Base-by-base conservation (phyloP, 108 stramenopile species). In the Discostella stelligeroides region DNA sequence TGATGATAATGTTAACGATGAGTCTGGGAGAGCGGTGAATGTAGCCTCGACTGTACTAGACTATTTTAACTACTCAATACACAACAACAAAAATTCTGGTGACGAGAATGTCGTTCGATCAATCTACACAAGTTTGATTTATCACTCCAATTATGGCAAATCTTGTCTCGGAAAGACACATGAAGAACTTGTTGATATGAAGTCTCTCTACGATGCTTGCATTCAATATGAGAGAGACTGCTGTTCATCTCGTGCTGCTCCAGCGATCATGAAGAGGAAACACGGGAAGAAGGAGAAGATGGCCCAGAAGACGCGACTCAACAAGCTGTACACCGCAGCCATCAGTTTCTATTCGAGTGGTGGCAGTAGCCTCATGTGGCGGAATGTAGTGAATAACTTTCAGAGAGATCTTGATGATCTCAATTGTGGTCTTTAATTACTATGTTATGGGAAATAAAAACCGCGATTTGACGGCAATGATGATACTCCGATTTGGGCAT, bases 41-140 rank as follows among this genome's bases (percentile, higher is more conserved):
- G 6, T 69, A 4, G 68, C 68, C 9, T 42, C 68, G 27, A 30
- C 34, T 1, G 23, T 58, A 12, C 56, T 58, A 0, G 54, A 56
- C 12, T 69, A 59, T 28, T 40, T 69, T 27, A 69, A 45, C 17
- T 69, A 69, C 45, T 48, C 68, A 24, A 25, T 57, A 40, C 30
- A 43, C 23, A 68, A 57, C 38, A 68, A 43, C 13, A 23, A 17
- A 18, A n/a, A 7, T 40, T 11, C 60, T n/a, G 51, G 62, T 6
- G 11, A 50, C 20, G 27, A 57, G 29, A 82, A 72, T 23, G 63
- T 70, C 30, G 67, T 71, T 14, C 80, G 89, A 48, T 83, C 83
- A 60, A 75, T 90, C 42, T 91, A 88, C 60, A 59, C 80, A 28
- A 49, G 70, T 21, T 79, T 90, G 9, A 20, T 92, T 34, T 88